These are phyloP conservation scores for Globisporangium cylindrosporum DNA, from an alignment of 352 stramenopile genomes.

Conservation along the genomic window DNA sequence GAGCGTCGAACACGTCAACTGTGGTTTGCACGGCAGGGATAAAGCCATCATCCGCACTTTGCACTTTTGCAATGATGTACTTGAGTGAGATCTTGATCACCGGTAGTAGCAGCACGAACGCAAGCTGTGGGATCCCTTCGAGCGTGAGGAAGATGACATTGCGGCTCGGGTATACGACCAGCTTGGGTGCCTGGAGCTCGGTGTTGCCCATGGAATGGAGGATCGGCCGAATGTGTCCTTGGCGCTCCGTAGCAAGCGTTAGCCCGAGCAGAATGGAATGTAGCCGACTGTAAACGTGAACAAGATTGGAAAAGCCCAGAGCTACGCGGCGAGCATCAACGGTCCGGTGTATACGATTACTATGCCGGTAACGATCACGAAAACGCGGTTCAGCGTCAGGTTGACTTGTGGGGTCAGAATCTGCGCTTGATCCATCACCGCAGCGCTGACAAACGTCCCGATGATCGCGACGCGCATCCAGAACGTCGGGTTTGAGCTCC, in stretches of 20 bases:
- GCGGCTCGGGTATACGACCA: neutral
- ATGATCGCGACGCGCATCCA: no score
- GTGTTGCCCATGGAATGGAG: neutral
- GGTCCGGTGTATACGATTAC: neutral
- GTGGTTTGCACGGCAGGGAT: neutral
- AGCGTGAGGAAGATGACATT: conserved; percentile 4
- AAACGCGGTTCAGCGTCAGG: neutral
- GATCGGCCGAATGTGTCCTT: neutral
- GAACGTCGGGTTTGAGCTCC: no score
- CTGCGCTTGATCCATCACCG: neutral
- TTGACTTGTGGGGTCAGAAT: neutral
- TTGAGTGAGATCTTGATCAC: conserved; percentile 8
- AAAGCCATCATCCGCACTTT: neutral
- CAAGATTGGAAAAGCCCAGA: neutral
- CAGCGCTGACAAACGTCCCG: neutral
- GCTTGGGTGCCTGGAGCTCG: neutral
- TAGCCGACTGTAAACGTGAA: neutral
- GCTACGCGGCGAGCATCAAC: neutral
- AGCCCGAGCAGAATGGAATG: neutral
- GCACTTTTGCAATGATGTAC: neutral
- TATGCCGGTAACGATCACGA: neutral
- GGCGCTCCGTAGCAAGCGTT: neutral
- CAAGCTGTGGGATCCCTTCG: neutral
- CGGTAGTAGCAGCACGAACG: conserved; percentile 8
- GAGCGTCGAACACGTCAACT: conserved; percentile 29